Evolutionary conservation across 495 filamentous ascomycete genomes (phyloP).

Genomic region (Neurospora sp.): DNA sequence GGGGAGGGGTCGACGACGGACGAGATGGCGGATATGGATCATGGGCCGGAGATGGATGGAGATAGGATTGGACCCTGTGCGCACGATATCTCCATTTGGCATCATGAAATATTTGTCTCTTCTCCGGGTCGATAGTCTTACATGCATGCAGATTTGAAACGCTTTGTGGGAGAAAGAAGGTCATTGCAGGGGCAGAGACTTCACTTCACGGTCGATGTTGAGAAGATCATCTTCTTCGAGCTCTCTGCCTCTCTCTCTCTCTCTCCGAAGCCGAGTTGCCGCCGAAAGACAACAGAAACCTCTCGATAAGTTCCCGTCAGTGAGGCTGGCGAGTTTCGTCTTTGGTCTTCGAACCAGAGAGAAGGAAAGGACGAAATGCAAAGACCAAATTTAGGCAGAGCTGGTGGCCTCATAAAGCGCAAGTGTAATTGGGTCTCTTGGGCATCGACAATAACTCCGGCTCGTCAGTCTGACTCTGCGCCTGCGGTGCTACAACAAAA

Average conservation of each 20-base stretch:
- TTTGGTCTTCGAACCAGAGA: not conserved
- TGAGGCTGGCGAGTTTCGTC: not conserved
- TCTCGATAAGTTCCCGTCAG: not conserved
- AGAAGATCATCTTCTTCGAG: not conserved
- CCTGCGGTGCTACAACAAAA: not conserved
- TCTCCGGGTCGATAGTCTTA: not conserved
- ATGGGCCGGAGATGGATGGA: not conserved
- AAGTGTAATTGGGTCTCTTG: not conserved
- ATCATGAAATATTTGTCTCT: not conserved
- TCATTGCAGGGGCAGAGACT: not conserved
- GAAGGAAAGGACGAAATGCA: not conserved
- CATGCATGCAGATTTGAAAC: not conserved
- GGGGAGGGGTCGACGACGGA: slow-evolving; percentile 12
- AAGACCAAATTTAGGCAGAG: not conserved
- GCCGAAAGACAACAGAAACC: not conserved
- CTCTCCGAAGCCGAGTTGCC: not conserved
- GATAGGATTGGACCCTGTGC: not conserved
- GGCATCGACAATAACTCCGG: not conserved
- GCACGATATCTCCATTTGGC: not conserved
- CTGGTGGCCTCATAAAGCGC: not conserved
- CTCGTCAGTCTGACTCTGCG: not conserved
- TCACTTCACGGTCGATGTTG: not conserved
- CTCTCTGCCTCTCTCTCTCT: not conserved
- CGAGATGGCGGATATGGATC: not conserved
- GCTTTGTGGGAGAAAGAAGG: not conserved